A percentile compares a stretch with the other conserved stretches of the same genome.
Evolutionary conservation across 805 yeast genomes (phyloP).

Genomic region (Kluyveromyces starmeri): DNA sequence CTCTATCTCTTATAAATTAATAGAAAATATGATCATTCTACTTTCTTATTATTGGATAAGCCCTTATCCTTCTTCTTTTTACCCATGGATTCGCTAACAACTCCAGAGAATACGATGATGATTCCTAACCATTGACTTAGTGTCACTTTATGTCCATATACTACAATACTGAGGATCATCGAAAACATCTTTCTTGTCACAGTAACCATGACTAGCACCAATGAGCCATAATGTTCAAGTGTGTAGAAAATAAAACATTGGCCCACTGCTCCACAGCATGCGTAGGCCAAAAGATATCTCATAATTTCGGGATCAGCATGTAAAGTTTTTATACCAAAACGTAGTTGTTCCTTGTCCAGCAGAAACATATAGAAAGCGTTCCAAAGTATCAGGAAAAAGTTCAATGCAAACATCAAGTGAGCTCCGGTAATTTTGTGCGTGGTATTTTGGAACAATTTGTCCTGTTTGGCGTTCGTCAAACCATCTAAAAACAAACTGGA

Average conservation of each 20-base stretch:
- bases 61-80: conserved; percentile 24
- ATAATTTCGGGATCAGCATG: conserved; percentile 40
- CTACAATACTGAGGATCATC: conserved; percentile 78
- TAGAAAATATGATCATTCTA: too few species aligned
- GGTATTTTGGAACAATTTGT: conserved; percentile 52
- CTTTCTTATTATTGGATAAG: too few species aligned
- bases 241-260: conserved; percentile 89
- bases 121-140: conserved; percentile 73
- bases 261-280: conserved; percentile 80
- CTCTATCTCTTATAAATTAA: too few species aligned
- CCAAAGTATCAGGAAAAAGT: conserved; percentile 36
- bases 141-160: conserved; percentile 72
- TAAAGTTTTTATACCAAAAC: conserved; percentile 32
- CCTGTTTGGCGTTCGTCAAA: conserved; percentile 88
- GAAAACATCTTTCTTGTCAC: conserved; percentile 95
- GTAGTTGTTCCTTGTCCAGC: conserved; percentile 18
- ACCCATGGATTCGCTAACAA: conserved; percentile 63
- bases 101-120: conserved; percentile 71
- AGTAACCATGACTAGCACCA: conserved; percentile 82
- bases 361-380: conserved; percentile 39
- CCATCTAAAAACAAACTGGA: conserved; percentile 79
- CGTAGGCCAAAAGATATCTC: conserved; percentile 54
- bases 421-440: conserved; percentile 62
- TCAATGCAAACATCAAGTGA: conserved; percentile 72
- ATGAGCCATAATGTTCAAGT: conserved; percentile 74